A percentile compares a stretch with the other conserved stretches of the same genome.
These are phyloP conservation scores for Podospora comata DNA, from an alignment of 495 filamentous ascomycete species.

Conservation along the genomic window DNA sequence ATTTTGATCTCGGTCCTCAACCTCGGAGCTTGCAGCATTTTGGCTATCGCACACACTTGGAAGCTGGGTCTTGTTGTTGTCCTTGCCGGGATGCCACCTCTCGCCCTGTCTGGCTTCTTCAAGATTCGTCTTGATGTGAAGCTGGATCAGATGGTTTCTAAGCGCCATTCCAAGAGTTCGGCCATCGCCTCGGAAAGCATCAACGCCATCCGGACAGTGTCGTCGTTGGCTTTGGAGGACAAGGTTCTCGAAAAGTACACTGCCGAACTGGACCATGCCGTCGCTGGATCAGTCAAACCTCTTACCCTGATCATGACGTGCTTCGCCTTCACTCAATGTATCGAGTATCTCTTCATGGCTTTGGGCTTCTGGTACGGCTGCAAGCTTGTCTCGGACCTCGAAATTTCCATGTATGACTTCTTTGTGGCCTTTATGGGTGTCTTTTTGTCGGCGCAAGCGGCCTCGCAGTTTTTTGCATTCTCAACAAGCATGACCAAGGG, in stretches of 20 bases:
- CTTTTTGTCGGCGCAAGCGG: slow-evolving; percentile 53
- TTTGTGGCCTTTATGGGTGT: slow-evolving; percentile 59
- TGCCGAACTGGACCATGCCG: slow-evolving; percentile 59
- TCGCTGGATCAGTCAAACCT: slow-evolving; percentile 58
- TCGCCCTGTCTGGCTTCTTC: slow-evolving; percentile 78
- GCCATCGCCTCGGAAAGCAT: slow-evolving; percentile 88
- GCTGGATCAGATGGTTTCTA: slow-evolving; percentile 53
- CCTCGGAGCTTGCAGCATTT: slow-evolving; percentile 61
- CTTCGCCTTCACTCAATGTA: slow-evolving; percentile 74
- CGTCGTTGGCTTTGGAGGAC: slow-evolving; percentile 77
- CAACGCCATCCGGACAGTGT: slow-evolving; percentile 86
- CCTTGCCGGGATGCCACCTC: slow-evolving; percentile 64
- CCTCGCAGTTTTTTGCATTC: slow-evolving; percentile 53
- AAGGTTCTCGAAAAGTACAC: slow-evolving; percentile 74
- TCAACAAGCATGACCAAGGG: slow-evolving; percentile 46
- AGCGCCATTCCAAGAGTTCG: slow-evolving; percentile 55
- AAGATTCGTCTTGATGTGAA: slow-evolving; percentile 77
- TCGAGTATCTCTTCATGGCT: slow-evolving; percentile 53
- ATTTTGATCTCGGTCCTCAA: slow-evolving; percentile 75
- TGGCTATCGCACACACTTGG: slow-evolving; percentile 76
- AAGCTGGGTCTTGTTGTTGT: slow-evolving; percentile 83
- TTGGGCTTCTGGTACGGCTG: slow-evolving; percentile 59
- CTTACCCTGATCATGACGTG: slow-evolving; percentile 65
- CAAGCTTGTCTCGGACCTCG: slow-evolving; percentile 48
- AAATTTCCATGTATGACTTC: slow-evolving; percentile 48